Evolutionary conservation across 2,329 filamentous ascomycete species (phyloP).

Genomic region (Ceratocystis variospora): DNA sequence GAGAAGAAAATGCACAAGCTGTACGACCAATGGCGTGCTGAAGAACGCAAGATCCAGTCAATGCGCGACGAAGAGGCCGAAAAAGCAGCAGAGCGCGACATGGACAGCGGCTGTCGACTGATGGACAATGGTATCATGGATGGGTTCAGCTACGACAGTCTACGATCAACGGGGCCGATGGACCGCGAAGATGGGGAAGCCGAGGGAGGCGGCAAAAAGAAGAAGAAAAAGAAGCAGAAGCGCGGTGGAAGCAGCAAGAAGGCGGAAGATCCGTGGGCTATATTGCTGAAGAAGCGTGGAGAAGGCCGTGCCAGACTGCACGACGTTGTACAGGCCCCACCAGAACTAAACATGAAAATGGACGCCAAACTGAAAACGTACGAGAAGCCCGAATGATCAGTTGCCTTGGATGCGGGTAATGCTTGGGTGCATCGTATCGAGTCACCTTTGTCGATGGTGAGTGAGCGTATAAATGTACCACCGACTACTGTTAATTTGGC

Average conservation of each 20-base stretch:
- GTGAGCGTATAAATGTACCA: too few species aligned
- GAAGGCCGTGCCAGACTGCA: slow-evolving; percentile 39
- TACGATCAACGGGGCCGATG: slow-evolving; percentile 12
- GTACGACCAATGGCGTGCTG: slow-evolving; percentile 62
- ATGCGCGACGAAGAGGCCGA: slow-evolving; percentile 52
- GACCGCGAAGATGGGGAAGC: slow-evolving; percentile 30
- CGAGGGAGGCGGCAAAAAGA: slow-evolving; percentile 29
- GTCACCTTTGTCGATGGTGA: neutral
- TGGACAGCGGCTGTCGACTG: slow-evolving; percentile 43
- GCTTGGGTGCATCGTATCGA: too few species aligned
- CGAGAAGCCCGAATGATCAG: slow-evolving; percentile 5
- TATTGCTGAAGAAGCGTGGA: slow-evolving; percentile 52
- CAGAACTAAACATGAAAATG: slow-evolving; percentile 45
- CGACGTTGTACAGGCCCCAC: slow-evolving; percentile 60
- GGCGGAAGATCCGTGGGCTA: slow-evolving; percentile 61
- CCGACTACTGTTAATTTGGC: too few species aligned
- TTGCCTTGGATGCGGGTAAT: neutral
- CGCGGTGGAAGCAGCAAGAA: slow-evolving; percentile 25
- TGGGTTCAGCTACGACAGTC: slow-evolving; percentile 14
- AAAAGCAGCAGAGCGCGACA: slow-evolving; percentile 47
- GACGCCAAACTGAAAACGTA: slow-evolving; percentile 25
- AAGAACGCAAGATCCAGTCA: slow-evolving; percentile 49
- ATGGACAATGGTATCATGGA: slow-evolving; percentile 25
- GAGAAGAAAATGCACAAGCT: slow-evolving; percentile 72
- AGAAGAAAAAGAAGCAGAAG: slow-evolving; percentile 34